Evolutionary conservation across 768 basidiomycete species (phyloP).

Genomic region (Mycena albidolilacea): DNA sequence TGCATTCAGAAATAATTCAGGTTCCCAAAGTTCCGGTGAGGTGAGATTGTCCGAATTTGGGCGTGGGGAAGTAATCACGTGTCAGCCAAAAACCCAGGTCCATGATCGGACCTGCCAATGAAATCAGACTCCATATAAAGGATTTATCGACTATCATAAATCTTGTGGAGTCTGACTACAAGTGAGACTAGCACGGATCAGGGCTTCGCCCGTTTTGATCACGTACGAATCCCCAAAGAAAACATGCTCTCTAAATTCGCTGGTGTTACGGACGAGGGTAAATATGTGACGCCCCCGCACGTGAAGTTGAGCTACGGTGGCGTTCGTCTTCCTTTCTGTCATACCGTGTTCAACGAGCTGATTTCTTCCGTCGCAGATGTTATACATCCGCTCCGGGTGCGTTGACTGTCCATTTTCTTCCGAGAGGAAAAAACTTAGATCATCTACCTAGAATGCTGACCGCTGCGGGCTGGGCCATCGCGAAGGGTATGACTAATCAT

Average conservation of each 20-base stretch:
- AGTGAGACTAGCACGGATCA: constrained; percentile 72
- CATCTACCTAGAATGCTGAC: constrained; percentile 69
- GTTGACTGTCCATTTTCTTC: constrained; percentile 30
- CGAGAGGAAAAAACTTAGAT: neutral
- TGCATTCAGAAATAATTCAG: no score
- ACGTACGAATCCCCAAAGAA: constrained; percentile 75
- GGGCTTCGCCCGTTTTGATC: constrained; percentile 78
- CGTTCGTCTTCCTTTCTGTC: constrained; percentile 55
- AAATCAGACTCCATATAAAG: no score
- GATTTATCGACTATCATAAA: no score
- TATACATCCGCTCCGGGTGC: constrained; percentile 79
- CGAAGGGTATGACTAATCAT: constrained; percentile 63
- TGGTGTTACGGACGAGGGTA: constrained; percentile 73
- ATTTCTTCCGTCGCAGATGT: constrained; percentile 63
- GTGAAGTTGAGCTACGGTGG: constrained; percentile 84
- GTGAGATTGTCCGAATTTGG: no score
- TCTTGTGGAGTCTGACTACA: no score
- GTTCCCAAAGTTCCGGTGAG: no score
- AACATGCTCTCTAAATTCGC: constrained; percentile 86
- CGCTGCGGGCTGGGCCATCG: constrained; percentile 72
- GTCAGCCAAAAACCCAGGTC: no score
- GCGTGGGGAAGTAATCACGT: no score
- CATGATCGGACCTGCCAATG: no score
- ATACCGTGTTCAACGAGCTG: neutral
- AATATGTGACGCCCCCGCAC: constrained; percentile 79